Evolutionary conservation across 331 rosid genomes (phyloP), one percentile per base, ranked within the genome.

Genomic region (Acacia pycnantha): DNA sequence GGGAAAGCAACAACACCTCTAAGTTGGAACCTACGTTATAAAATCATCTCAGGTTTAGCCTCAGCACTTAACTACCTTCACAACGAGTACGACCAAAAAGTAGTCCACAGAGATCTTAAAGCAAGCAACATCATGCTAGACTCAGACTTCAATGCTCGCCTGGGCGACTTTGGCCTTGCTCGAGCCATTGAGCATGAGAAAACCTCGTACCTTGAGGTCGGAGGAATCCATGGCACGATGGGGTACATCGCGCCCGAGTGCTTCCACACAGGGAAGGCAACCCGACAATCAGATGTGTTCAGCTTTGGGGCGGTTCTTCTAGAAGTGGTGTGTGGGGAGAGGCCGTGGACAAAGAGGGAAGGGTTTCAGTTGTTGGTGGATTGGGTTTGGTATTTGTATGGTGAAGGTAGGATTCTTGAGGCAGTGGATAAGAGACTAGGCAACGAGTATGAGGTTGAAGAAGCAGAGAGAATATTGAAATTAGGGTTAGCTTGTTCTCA

Each of bases 241-340:
- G 97, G 97, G 1, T 93, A 93, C 88, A 91, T 93, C 1, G 97
- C 96, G 2, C 94, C 97, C 0, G 97, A 93, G 78, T 93, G 97
- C 83, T 93, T 93, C 68, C 97, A 93, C 85, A 93, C 95, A 0
- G 97, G 92, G 13, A 87, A 78, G 29, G 97, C 97, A 41, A 83
- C 97, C 9, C 74, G 94, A 1, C 92, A 90, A 58, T 90, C 97
- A 0, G 97, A 93, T 14, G 84, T 91, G 0, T 93, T 83, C 2
- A 96, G 97, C 0, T 89, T 91, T 0, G 97, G 97, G 3, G 94
- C 94, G 0, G 93, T 93, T 29, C 35, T 93, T 8, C 84, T 93
- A 1, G 97, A 93, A 73, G 91, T 88, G 2, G 94, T 79, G 18
- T 93, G 97, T 15, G 97, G 96, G 0, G 87, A 86, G 77, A 84